These are phyloP conservation scores for Ophiostoma angusticollis DNA, from an alignment of 2,329 filamentous ascomycete genomes.

Conservation along the genomic window DNA sequence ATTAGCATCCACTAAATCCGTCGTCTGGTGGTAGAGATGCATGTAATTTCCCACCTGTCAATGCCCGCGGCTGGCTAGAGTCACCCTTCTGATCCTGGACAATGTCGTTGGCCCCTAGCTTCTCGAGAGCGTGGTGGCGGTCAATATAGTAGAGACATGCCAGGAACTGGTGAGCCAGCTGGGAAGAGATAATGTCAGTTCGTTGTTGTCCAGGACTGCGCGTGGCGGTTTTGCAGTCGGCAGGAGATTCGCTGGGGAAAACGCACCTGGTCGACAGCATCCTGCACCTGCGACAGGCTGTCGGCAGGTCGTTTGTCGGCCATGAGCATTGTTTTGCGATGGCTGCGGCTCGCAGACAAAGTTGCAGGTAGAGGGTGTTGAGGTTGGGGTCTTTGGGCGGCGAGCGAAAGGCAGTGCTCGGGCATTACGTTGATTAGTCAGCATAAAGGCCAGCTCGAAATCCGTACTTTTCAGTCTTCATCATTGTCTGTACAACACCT, in stretches of 20 bases:
- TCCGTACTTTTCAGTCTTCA: no score
- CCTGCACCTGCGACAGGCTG: conserved; percentile 70
- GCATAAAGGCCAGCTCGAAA: no score
- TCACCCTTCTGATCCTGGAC: conserved; percentile 40
- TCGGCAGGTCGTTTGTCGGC: conserved; percentile 46
- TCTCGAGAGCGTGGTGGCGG: conserved; percentile 53
- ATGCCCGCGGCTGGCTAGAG: conserved; percentile 10
- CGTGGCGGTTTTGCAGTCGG: no score
- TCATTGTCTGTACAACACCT: no score
- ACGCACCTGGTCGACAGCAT: conserved; percentile 64
- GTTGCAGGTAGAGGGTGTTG: no score
- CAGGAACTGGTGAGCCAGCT: conserved; percentile 59
- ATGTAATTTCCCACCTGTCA: conserved; percentile 7
- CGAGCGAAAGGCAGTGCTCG: no score
- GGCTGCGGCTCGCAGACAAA: no score
- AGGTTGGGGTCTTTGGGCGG: no score
- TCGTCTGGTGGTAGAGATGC: not conserved
- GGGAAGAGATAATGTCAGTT: not conserved
- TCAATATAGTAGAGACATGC: conserved; percentile 54
- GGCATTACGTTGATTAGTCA: no score
- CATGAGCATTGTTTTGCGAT: conserved; percentile 5
- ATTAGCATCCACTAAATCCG: no score
- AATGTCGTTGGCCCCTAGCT: conserved; percentile 43
- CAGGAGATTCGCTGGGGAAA: not conserved
- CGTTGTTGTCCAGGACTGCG: conserved; percentile 2